These are phyloP conservation scores for Neurospora sp. DNA, from an alignment of 495 filamentous ascomycete species.

Conservation along the genomic window DNA sequence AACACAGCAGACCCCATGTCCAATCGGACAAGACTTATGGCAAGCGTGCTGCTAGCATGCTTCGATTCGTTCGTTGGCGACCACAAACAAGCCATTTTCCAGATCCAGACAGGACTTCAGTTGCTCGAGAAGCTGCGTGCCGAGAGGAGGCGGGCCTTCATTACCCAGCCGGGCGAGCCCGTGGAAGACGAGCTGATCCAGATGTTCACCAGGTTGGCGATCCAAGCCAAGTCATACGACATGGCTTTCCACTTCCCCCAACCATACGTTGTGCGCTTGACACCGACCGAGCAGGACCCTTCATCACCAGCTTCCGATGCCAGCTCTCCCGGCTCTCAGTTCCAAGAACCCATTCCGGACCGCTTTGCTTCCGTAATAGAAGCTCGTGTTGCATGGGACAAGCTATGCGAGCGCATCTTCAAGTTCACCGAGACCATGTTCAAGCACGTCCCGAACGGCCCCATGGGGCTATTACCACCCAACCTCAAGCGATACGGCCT, in stretches of 20 bases:
- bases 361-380: slow-evolving; percentile 37
- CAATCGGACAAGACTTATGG: slow-evolving; percentile 38
- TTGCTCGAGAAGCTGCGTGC: slow-evolving; percentile 34
- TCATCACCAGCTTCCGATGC: slow-evolving; percentile 33
- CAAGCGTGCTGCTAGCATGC: slow-evolving; percentile 37
- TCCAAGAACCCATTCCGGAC: slow-evolving; percentile 33
- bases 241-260: slow-evolving; percentile 52
- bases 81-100: slow-evolving; percentile 37
- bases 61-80: slow-evolving; percentile 44
- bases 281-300: slow-evolving; percentile 23
- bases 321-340: slow-evolving; percentile 31
- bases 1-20: slow-evolving; percentile 23
- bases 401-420: slow-evolving; percentile 40
- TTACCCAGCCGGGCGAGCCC: slow-evolving; percentile 32
- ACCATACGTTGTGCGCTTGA: slow-evolving; percentile 43
- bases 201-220: slow-evolving; percentile 47
- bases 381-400: slow-evolving; percentile 40
- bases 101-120: slow-evolving; percentile 36
- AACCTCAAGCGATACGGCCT: slow-evolving; percentile 34
- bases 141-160: slow-evolving; percentile 28
- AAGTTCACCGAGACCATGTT: slow-evolving; percentile 45
- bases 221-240: slow-evolving; percentile 51
- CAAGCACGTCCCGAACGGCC: slow-evolving; percentile 27
- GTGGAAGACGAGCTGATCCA: slow-evolving; percentile 48
- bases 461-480: slow-evolving; percentile 40